Evolutionary conservation across 192 early-diverging fungal genomes (phyloP).

Genomic region (Dissophora ornata): DNA sequence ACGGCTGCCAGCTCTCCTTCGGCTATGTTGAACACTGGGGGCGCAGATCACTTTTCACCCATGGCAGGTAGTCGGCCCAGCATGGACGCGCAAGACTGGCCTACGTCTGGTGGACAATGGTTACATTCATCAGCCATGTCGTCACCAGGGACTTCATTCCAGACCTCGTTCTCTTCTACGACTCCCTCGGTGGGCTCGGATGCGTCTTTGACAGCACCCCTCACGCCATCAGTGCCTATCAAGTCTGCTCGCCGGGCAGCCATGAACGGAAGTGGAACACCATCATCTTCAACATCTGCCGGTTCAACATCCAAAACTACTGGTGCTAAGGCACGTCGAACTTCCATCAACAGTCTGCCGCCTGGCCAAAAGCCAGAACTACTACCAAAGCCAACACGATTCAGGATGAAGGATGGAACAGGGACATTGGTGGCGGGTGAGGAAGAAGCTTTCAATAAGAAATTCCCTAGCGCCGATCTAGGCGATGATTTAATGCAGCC

Average conservation of each 20-base stretch:
- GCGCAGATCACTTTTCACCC: neutral
- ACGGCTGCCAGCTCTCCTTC: neutral
- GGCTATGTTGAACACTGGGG: neutral
- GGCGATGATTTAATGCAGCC: constrained; percentile 36
- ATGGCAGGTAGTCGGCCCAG: neutral
- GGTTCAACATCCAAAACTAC: neutral
- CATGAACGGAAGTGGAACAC: neutral
- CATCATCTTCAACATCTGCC: neutral
- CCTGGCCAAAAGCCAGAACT: constrained; percentile 51
- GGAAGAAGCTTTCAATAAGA: constrained; percentile 40
- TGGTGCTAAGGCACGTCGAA: constrained; percentile 14
- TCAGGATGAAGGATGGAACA: constrained; percentile 51
- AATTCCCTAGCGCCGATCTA: constrained; percentile 40
- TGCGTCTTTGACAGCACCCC: neutral
- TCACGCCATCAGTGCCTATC: constrained; percentile 15
- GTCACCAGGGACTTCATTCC: no score
- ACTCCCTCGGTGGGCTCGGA: neutral
- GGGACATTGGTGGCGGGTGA: constrained; percentile 27
- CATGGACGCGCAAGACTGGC: constrained; percentile 17
- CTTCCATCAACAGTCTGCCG: constrained; percentile 14
- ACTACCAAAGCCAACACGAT: constrained; percentile 49
- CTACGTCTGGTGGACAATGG: neutral
- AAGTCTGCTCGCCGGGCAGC: constrained; percentile 27
- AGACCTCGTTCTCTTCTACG: no score
- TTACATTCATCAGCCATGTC: neutral